Percentiles rank a stretch among this genome's conserved stretches.
Evolutionary conservation across 2,329 filamentous ascomycete genomes (phyloP).

Genomic region (Penicillium sp.): DNA sequence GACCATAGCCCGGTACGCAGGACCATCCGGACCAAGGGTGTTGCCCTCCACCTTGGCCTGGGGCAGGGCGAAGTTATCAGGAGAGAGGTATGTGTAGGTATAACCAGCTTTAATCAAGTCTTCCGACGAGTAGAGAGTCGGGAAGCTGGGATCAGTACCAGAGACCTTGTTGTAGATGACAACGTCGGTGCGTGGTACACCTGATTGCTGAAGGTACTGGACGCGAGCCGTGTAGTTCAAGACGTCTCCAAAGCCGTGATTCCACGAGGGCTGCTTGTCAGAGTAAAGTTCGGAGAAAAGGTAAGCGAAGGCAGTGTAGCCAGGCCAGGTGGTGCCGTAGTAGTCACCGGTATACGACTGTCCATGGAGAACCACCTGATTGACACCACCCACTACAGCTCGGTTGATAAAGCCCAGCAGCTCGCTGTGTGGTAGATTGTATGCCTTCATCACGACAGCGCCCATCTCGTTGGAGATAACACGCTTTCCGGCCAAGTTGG

Average conservation of each 20-base stretch:
- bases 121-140: slow-evolving; percentile 13
- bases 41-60: slow-evolving; percentile 39
- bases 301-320: slow-evolving; percentile 49
- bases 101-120: slow-evolving; percentile 27
- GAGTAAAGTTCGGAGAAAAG: slow-evolving; percentile 38
- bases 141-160: slow-evolving; percentile 14
- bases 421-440: slow-evolving; percentile 27
- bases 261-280: slow-evolving; percentile 21
- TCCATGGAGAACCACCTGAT: slow-evolving; percentile 50
- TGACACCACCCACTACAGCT: slow-evolving; percentile 46
- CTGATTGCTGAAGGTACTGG: slow-evolving; percentile 27
- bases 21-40: slow-evolving; percentile 27
- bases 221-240: slow-evolving; percentile 18
- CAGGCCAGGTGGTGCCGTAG: slow-evolving; percentile 51
- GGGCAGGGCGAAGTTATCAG: slow-evolving; percentile 47
- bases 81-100: slow-evolving; percentile 49
- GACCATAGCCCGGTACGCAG: slow-evolving; percentile 28
- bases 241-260: slow-evolving; percentile 18
- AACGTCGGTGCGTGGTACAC: slow-evolving; percentile 45
- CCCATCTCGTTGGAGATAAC: slow-evolving; percentile 47
- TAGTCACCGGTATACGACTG: slow-evolving; percentile 46
- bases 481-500: slow-evolving; percentile 39
- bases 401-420: slow-evolving; percentile 42
- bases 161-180: slow-evolving; percentile 41
- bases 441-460: slow-evolving; percentile 28